A percentile compares a stretch with the other conserved stretches of the same genome.
phyloP scores from a whole-genome alignment of 345 rosid genomes.

The Eucalyptus leucophloia region DNA sequence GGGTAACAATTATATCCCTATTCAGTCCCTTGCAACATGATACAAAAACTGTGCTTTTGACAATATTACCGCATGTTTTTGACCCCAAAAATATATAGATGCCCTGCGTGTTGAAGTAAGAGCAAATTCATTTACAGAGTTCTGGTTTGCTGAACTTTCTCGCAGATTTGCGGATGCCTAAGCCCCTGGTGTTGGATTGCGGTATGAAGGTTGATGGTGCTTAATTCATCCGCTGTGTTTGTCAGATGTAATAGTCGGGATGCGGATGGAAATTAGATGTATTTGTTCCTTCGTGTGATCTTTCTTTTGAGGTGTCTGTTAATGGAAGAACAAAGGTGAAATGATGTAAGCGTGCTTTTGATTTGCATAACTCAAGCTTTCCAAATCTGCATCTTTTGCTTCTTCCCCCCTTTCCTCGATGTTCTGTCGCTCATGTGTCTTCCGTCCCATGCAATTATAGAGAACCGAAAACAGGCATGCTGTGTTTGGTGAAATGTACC shows the following conservation, averaged over 20 bases:
- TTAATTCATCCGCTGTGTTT: neutral
- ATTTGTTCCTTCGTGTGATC: neutral
- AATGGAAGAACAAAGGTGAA: neutral
- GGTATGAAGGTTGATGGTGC: neutral
- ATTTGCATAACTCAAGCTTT: neutral
- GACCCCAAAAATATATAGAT: neutral
- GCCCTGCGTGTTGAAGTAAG: neutral
- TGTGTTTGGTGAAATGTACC: neutral
- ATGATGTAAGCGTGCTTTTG: neutral
- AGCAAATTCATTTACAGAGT: neutral
- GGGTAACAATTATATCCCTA: constrained; percentile 33
- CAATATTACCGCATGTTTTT: neutral
- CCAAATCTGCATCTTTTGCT: neutral
- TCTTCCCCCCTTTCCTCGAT: neutral
- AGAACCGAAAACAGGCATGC: neutral
- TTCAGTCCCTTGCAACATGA: neutral
- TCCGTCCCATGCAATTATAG: neutral
- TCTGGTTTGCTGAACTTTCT: neutral
- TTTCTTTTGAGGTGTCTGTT: neutral
- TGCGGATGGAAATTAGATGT: neutral
- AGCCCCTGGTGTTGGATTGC: neutral
- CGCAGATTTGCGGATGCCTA: constrained; percentile 57
- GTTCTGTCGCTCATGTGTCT: neutral
- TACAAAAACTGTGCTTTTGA: neutral
- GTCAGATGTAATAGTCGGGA: neutral